These are phyloP conservation scores for Zostera marina DNA, from an alignment of 116 monocot genomes.

Conservation along the genomic window DNA sequence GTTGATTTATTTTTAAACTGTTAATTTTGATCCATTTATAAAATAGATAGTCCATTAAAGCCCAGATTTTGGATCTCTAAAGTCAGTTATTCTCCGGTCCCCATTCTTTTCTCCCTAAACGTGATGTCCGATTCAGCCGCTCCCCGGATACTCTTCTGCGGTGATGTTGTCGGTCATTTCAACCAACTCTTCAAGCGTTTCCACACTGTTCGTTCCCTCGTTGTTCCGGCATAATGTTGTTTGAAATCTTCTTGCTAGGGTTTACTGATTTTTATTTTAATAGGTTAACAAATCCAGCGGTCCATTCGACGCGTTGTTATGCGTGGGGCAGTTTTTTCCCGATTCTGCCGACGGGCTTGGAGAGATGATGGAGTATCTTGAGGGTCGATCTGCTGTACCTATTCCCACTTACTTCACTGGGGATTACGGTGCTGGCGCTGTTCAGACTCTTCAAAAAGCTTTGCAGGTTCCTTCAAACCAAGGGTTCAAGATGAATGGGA, in stretches of 20 bases:
- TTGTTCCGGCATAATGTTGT: no score
- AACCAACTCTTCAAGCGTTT: conserved; percentile 85
- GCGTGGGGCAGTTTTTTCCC: conserved; percentile 93
- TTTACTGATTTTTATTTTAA: no score
- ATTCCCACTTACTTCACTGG: conserved; percentile 94
- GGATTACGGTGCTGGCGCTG: conserved; percentile 46
- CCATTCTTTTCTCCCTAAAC: no score
- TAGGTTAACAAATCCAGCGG: conserved; percentile 83
- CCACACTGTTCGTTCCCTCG: conserved; percentile 23
- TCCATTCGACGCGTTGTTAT: conserved; percentile 79
- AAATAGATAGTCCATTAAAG: no score
- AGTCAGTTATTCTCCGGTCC: no score
- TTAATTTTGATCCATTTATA: no score
- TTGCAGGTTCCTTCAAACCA: conserved; percentile 11
- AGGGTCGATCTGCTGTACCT: conserved; percentile 35
- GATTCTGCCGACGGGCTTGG: conserved; percentile 18
- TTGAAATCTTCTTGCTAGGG: no score
- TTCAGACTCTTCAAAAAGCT: conserved; percentile 19
- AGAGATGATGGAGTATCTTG: conserved; percentile 50
- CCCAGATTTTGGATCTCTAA: no score
- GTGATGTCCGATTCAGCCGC: background rate
- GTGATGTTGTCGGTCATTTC: conserved; percentile 62
- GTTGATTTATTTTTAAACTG: no score
- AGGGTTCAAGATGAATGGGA: conserved; percentile 56
- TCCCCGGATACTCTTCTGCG: conserved; percentile 68